phyloP scores from a whole-genome alignment of 495 filamentous ascomycete species.

The Aspergillus hancockii region DNA sequence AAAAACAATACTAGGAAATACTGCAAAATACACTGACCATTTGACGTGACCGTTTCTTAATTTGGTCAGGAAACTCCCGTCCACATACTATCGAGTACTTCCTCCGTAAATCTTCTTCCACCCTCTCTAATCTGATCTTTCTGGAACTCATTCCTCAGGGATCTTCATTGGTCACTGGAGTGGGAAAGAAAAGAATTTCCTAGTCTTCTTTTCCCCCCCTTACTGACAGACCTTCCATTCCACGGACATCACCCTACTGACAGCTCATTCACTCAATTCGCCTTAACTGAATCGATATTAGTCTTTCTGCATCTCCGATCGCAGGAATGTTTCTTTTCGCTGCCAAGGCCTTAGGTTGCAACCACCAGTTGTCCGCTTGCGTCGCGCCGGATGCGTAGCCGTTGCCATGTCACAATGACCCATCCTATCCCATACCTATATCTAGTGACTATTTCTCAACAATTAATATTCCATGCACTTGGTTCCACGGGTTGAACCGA shows the following conservation, averaged over 20 bases:
- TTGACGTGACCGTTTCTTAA: background rate
- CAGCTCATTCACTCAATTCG: constrained; percentile 1
- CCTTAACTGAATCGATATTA: no score
- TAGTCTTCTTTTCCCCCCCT: background rate
- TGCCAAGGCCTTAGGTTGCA: background rate
- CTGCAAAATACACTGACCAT: background rate
- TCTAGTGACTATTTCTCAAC: constrained; percentile 19
- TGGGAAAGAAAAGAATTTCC: background rate
- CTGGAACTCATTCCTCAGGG: background rate
- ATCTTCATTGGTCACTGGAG: background rate
- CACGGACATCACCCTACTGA: constrained; percentile 2
- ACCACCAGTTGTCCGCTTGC: constrained; percentile 8
- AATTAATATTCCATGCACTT: constrained; percentile 2
- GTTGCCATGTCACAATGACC: constrained; percentile 18
- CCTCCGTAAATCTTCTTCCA: no score
- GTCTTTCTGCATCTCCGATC: background rate
- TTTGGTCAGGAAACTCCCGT: no score
- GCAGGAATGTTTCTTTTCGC: background rate
- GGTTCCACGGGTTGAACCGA: constrained; percentile 4
- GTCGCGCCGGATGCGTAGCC: constrained; percentile 15
- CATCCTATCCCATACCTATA: constrained; percentile 3
- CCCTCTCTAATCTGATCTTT: background rate
- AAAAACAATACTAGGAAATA: background rate
- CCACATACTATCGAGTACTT: no score
- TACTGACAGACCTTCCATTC: background rate